A percentile compares a stretch with the other conserved stretches of the same genome.
These are phyloP conservation scores for Cladochytrium replicatum DNA, from an alignment of 192 early-diverging fungal genomes.

Conservation along the genomic window DNA sequence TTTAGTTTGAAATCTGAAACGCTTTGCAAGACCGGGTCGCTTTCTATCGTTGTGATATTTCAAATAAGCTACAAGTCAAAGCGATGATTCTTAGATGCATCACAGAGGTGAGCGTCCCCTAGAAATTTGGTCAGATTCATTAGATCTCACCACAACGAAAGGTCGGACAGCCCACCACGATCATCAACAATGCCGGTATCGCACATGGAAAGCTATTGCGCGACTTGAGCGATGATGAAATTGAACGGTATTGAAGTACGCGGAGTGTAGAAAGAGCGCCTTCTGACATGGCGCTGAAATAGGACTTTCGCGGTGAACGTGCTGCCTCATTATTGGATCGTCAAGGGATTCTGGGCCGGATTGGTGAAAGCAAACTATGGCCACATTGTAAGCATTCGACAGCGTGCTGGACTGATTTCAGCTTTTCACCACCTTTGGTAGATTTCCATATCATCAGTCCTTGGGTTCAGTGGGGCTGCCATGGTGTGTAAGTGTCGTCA, in stretches of 20 bases:
- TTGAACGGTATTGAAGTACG: too few species aligned
- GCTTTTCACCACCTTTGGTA: background rate
- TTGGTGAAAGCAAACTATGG: constrained; percentile 65
- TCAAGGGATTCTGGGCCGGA: constrained; percentile 63
- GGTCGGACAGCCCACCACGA: constrained; percentile 62
- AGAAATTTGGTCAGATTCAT: background rate
- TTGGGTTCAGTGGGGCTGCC: constrained; percentile 21
- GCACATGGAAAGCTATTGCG: constrained; percentile 50
- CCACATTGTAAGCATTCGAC: constrained; percentile 57
- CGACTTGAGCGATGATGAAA: constrained; percentile 51
- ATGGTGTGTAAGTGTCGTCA: constrained; percentile 7
- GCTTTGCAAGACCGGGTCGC: constrained; percentile 25
- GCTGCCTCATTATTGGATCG: constrained; percentile 62
- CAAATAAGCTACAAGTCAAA: constrained; percentile 32
- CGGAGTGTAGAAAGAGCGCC: too few species aligned
- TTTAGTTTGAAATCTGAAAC: constrained; percentile 2
- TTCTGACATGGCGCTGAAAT: too few species aligned
- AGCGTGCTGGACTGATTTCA: constrained; percentile 15
- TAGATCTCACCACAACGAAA: constrained; percentile 7
- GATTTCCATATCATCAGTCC: constrained; percentile 23
- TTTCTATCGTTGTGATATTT: constrained; percentile 53
- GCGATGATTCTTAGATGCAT: constrained; percentile 35
- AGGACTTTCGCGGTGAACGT: constrained; percentile 63
- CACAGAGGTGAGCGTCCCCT: constrained; percentile 18
- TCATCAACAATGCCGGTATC: constrained; percentile 78